These are phyloP conservation scores for Funneliformis caledonium DNA, from an alignment of 371 early-diverging fungal species.

Conservation along the genomic window DNA sequence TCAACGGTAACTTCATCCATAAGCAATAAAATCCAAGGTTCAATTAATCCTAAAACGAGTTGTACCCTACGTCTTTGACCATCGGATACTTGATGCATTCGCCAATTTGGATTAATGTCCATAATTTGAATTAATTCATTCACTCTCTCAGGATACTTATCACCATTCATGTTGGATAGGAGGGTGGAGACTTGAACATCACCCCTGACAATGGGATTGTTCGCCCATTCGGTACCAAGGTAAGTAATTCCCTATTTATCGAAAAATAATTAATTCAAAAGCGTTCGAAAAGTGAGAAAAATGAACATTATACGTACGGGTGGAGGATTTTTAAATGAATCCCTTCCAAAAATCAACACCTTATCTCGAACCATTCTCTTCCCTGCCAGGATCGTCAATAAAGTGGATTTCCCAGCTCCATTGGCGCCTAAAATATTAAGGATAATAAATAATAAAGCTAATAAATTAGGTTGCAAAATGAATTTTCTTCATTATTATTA, in stretches of 20 bases:
- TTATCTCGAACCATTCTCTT: slow-evolving; percentile 67
- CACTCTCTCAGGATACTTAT: slow-evolving; percentile 66
- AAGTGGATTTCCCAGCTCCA: slow-evolving; percentile 44
- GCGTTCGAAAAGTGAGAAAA: slow-evolving; percentile 26
- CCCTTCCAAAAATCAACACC: slow-evolving; percentile 62
- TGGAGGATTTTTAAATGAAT: slow-evolving; percentile 70
- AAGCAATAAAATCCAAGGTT: slow-evolving; percentile 73
- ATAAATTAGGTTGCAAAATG: not conserved
- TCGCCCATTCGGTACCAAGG: slow-evolving; percentile 84
- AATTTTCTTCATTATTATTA: not conserved
- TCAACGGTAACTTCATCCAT: slow-evolving; percentile 87
- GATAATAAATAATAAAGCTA: not conserved
- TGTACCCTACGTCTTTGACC: slow-evolving; percentile 76
- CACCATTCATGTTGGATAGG: slow-evolving; percentile 71
- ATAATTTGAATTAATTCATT: slow-evolving; percentile 63
- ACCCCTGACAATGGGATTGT: slow-evolving; percentile 57
- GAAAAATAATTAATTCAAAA: not conserved
- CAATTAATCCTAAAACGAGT: slow-evolving; percentile 74
- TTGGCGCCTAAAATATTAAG: slow-evolving; percentile 39
- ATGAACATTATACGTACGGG: slow-evolving; percentile 40
- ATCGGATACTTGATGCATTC: slow-evolving; percentile 75
- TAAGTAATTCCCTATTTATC: slow-evolving; percentile 68
- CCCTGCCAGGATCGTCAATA: slow-evolving; percentile 62
- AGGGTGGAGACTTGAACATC: slow-evolving; percentile 72
- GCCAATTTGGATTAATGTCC: slow-evolving; percentile 73